Evolutionary conservation across 108 stramenopile species (phyloP).

Genomic region (Pseudonitzschia pungens): DNA sequence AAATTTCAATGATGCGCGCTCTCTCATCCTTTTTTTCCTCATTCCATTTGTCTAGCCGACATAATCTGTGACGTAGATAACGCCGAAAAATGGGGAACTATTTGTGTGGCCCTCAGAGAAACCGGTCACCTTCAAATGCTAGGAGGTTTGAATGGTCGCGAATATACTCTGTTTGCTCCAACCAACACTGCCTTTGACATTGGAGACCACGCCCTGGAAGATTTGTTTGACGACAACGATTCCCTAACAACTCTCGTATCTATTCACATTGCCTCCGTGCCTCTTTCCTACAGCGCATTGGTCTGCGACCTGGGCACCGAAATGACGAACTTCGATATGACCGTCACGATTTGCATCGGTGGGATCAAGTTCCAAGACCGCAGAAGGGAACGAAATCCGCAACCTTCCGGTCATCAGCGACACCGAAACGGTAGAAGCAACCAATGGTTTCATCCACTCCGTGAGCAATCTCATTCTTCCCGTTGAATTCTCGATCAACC

Average conservation of each 20-base stretch:
- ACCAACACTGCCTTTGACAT: not conserved
- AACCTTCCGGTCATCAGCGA: conserved; percentile 3
- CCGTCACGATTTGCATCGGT: conserved; percentile 7
- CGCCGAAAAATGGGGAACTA: not conserved
- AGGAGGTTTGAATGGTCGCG: not conserved
- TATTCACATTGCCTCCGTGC: not conserved
- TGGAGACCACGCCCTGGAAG: not conserved
- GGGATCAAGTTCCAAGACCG: not conserved
- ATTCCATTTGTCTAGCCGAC: not conserved
- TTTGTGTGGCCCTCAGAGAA: not conserved
- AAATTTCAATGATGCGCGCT: not conserved
- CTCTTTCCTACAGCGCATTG: conserved; percentile 1
- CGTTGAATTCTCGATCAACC: not conserved
- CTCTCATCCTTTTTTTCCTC: not conserved
- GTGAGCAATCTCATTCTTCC: conserved; percentile 14
- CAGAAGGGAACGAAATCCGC: conserved; percentile 5
- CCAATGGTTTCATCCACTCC: conserved; percentile 5
- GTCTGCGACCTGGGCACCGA: not conserved
- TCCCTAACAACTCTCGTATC: conserved; percentile 2
- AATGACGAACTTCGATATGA: conserved; percentile 1
- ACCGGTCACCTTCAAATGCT: not conserved
- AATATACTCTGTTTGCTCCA: conserved; percentile 4
- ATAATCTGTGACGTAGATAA: not conserved
- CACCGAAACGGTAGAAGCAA: not conserved
- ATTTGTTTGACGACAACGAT: not conserved